A percentile compares a stretch with the other conserved stretches of the same genome.
Evolutionary conservation across 2,329 filamentous ascomycete genomes (phyloP).

Genomic region (Monascus ruber): DNA sequence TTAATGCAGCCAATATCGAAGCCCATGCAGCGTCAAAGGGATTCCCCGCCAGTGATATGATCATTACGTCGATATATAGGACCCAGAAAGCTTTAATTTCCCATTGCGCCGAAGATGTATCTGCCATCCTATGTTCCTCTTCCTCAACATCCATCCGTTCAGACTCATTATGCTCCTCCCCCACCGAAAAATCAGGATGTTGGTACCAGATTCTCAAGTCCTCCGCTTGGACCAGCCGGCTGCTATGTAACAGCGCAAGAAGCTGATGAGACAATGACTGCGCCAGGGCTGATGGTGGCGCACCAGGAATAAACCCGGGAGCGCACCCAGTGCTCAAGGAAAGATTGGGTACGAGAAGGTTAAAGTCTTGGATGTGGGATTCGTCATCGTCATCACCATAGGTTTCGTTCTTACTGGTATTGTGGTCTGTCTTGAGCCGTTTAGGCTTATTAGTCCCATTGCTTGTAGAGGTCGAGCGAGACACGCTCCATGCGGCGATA

Average conservation of each 20-base stretch:
- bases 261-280: conserved; percentile 77
- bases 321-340: conserved; percentile 86
- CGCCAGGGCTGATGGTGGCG: conserved; percentile 65
- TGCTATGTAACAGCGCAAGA: conserved; percentile 62
- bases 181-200: conserved; percentile 28
- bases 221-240: conserved; percentile 52
- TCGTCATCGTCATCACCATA: conserved; percentile 40
- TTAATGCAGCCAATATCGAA: conserved; percentile 67
- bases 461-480: conserved; percentile 24
- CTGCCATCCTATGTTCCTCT: conserved; percentile 20
- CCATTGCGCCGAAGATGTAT: conserved; percentile 15
- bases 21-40: conserved; percentile 87
- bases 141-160: conserved; percentile 40
- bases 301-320: conserved; percentile 72
- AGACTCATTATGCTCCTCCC: conserved; percentile 26
- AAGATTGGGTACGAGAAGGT: conserved; percentile 83
- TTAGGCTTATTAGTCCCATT: conserved; percentile 21
- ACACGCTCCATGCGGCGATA: conserved; percentile 48
- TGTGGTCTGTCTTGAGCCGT: conserved; percentile 7
- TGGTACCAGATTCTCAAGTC: conserved; percentile 65
- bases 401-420: conserved; percentile 4
- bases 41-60: conserved; percentile 85
- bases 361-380: conserved; percentile 37
- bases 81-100: conserved; percentile 83
- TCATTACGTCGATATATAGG: conserved; percentile 88